A percentile compares a stretch with the other conserved stretches of the same genome.
These are phyloP conservation scores for Omphalea diandra DNA, from an alignment of 441 rosid genomes.

Conservation along the genomic window DNA sequence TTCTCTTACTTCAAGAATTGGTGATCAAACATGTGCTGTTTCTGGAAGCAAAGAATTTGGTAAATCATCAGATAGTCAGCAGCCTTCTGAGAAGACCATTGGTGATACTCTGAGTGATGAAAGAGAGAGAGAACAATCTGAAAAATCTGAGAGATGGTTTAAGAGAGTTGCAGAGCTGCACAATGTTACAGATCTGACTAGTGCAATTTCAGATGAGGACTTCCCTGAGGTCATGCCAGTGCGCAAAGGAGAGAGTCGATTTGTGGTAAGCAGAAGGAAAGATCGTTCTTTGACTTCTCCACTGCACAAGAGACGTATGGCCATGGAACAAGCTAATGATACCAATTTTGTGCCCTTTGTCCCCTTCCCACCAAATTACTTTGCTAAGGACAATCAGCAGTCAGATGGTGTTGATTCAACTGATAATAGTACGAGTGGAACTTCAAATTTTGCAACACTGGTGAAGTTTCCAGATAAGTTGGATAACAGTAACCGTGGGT, in stretches of 20 bases:
- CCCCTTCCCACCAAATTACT: conserved; percentile 78
- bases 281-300: conserved; percentile 72
- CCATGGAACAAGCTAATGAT: conserved; percentile 52
- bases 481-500: conserved; percentile 5
- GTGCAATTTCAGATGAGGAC: conserved; percentile 81
- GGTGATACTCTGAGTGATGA: conserved; percentile 20
- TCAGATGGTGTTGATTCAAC: conserved; percentile 26
- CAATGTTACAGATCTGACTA: conserved; percentile 72
- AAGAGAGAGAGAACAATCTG: conserved; percentile 41
- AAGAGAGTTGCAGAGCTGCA: conserved; percentile 83
- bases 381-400: conserved; percentile 52
- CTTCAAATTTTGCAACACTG: conserved; percentile 30
- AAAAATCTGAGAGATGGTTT: conserved; percentile 87
- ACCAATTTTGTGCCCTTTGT: conserved; percentile 71
- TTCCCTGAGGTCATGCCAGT: conserved; percentile 92
- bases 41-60: conserved; percentile 16
- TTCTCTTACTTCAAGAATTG: conserved; percentile 24
- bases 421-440: conserved; percentile 24
- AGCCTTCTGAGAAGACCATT: conserved; percentile 23
- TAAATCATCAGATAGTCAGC: conserved; percentile 19
- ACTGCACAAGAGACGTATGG: conserved; percentile 51
- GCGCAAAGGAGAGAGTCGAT: conserved; percentile 88
- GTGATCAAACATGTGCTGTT: conserved; percentile 23
- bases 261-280: conserved; percentile 89
- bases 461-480: conserved; percentile 29